Evolutionary conservation across 768 basidiomycete species (phyloP).

Genomic region (Plicaturopsis crispa): DNA sequence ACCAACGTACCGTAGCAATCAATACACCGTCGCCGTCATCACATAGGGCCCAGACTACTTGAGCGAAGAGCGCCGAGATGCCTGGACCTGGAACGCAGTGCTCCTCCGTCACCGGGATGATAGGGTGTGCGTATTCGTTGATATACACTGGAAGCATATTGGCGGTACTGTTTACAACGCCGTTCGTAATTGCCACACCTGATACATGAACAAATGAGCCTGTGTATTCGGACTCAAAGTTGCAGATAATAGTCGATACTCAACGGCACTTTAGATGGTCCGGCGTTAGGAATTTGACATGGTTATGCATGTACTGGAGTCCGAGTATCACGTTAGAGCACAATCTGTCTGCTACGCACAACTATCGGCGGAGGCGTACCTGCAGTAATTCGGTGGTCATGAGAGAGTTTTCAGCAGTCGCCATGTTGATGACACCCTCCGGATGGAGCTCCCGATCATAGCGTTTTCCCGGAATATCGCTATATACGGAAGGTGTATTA

Average conservation of each 20-base stretch:
- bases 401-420: constrained; percentile 7
- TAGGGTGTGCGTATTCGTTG: background rate
- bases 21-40: constrained; percentile 6
- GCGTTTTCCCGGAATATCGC: no score
- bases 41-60: constrained; percentile 5
- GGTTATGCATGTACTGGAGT: constrained; percentile 2
- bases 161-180: background rate
- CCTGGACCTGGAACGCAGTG: constrained; percentile 2
- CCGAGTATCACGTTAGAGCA: background rate
- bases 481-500: no score
- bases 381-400: constrained; percentile 3
- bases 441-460: constrained; percentile 3
- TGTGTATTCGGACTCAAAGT: background rate
- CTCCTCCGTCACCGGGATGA: background rate
- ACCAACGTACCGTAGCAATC: constrained; percentile 1
- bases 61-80: constrained; percentile 1
- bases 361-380: background rate
- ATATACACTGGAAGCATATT: background rate
- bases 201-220: background rate
- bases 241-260: background rate
- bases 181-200: background rate
- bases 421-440: constrained; percentile 3
- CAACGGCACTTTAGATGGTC: constrained; percentile 6
- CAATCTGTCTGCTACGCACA: background rate
- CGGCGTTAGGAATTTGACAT: constrained; percentile 1